Evolutionary conservation across 805 yeast species (phyloP).

Genomic region (Candida boidinii): DNA sequence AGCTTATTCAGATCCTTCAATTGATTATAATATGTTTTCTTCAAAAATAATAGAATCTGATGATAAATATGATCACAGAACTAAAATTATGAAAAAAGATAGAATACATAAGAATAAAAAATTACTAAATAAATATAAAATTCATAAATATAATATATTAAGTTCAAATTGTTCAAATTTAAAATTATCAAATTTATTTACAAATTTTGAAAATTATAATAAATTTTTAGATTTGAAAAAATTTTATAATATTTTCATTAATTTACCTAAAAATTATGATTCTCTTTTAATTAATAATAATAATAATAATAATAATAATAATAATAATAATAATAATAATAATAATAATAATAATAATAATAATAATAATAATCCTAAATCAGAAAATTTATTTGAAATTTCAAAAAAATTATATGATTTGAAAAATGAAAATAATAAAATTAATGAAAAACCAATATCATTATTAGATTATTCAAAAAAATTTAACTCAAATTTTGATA

Average conservation of each 20-base stretch:
- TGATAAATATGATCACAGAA: too few relatives aligned
- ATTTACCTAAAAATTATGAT: slow-evolving; percentile 32
- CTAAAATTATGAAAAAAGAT: slow-evolving; percentile 2
- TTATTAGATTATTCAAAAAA: slow-evolving; percentile 10
- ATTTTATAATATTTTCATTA: slow-evolving; percentile 46
- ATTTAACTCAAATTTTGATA: slow-evolving; percentile 7
- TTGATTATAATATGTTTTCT: too few relatives aligned
- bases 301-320: slow-evolving; percentile 30
- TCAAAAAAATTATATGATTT: too few relatives aligned
- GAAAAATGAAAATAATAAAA: too few relatives aligned
- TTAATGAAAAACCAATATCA: too few relatives aligned
- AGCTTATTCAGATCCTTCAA: too few relatives aligned
- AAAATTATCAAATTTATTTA: slow-evolving; percentile 40
- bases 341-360: too few relatives aligned
- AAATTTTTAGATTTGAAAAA: slow-evolving; percentile 47
- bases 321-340: neutral
- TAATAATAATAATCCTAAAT: too few relatives aligned
- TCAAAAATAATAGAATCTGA: too few relatives aligned
- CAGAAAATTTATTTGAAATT: too few relatives aligned
- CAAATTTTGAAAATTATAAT: slow-evolving; percentile 58
- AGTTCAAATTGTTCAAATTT: slow-evolving; percentile 44
- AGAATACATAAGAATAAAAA: slow-evolving; percentile 4
- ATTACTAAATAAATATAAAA: too few relatives aligned
- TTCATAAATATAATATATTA: slow-evolving; percentile 32
- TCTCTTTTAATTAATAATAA: slow-evolving; percentile 21